These are phyloP conservation scores for Coemansia sp. DNA, from an alignment of 192 early-diverging fungal species.

Conservation along the genomic window DNA sequence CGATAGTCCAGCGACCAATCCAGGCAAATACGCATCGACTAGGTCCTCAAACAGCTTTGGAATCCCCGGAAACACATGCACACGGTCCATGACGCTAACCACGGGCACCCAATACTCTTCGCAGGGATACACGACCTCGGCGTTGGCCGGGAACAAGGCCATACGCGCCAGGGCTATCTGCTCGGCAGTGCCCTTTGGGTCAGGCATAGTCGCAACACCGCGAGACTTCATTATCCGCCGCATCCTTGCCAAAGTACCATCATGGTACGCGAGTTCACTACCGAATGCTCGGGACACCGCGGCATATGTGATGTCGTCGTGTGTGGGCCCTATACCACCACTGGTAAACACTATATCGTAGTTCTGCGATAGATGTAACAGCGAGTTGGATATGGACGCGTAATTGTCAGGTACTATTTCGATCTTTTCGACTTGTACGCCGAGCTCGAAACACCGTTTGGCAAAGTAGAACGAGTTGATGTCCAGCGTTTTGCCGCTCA, in stretches of 20 bases:
- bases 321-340: constrained; percentile 73
- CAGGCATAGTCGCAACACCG: constrained; percentile 12
- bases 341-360: constrained; percentile 69
- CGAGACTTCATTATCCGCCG: constrained; percentile 19
- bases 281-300: constrained; percentile 62
- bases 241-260: constrained; percentile 61
- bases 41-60: constrained; percentile 61
- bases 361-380: constrained; percentile 48
- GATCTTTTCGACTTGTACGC: constrained; percentile 59
- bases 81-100: constrained; percentile 58
- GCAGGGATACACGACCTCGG: constrained; percentile 45
- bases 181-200: constrained; percentile 29
- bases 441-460: constrained; percentile 59
- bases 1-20: background rate
- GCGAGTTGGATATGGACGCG: constrained; percentile 45
- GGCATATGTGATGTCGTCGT: constrained; percentile 69
- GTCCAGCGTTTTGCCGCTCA: constrained; percentile 71
- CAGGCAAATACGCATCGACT: constrained; percentile 23
- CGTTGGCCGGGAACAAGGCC: constrained; percentile 60
- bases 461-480: constrained; percentile 63
- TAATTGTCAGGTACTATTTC: constrained; percentile 51
- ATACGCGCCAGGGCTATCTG: constrained; percentile 59
- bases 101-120: constrained; percentile 71
- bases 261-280: constrained; percentile 54
- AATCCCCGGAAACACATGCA: constrained; percentile 70